Conservation (phyloP, 1,284 basidiomycete genomes). For the Papiliotrema laurentii region DNA sequence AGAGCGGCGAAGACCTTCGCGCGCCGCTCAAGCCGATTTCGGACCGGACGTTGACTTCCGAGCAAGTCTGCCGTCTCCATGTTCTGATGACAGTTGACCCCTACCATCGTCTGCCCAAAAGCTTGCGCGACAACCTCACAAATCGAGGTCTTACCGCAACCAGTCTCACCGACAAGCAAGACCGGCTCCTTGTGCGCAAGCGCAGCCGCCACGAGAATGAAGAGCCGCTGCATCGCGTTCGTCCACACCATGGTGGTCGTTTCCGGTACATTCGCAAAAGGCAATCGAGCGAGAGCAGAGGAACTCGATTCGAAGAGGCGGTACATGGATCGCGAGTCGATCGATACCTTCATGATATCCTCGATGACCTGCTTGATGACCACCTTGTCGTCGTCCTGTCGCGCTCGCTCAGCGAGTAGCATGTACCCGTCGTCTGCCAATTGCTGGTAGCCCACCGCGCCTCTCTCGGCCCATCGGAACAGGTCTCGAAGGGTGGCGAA, state of each 20-base stretch:
- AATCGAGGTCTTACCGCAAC: slow-evolving; percentile 95
- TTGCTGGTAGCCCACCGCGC: slow-evolving; percentile 83
- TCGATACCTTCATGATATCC: slow-evolving; percentile 78
- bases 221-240: slow-evolving; percentile 83
- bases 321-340: slow-evolving; percentile 71
- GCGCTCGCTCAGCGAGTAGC: slow-evolving; percentile 88
- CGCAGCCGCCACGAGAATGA: slow-evolving; percentile 75
- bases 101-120: slow-evolving; percentile 60
- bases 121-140: slow-evolving; percentile 83
- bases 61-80: slow-evolving; percentile 98
- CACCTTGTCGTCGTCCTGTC: slow-evolving; percentile 76
- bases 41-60: slow-evolving; percentile 87
- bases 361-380: slow-evolving; percentile 93
- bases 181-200: slow-evolving; percentile 90
- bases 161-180: slow-evolving; percentile 96
- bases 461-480: slow-evolving; percentile 93
- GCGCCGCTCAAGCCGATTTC: slow-evolving; percentile 62
- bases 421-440: slow-evolving; percentile 96
- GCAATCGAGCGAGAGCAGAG: slow-evolving; percentile 31
- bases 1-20: slow-evolving; percentile 38
- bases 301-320: slow-evolving; percentile 55
- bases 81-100: slow-evolving; percentile 96
- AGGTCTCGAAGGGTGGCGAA: slow-evolving; percentile 96
- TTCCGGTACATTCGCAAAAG: slow-evolving; percentile 22
- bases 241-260: slow-evolving; percentile 80